phyloP scores from a whole-genome alignment of 2,329 filamentous ascomycete species.

The Ceratocystis cubensis region DNA sequence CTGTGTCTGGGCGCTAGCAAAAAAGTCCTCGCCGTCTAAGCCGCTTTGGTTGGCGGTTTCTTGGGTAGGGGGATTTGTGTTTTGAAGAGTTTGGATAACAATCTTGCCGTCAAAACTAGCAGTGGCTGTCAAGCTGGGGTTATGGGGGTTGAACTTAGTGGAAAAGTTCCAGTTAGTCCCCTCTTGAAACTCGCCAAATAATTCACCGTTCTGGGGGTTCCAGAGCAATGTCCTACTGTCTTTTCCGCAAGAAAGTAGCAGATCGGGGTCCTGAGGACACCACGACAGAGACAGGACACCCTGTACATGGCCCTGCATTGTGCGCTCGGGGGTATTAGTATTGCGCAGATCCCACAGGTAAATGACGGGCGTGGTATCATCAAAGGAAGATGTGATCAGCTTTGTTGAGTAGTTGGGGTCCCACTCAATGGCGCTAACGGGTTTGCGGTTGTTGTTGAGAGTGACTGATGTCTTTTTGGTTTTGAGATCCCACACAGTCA shows the following conservation, averaged over 20 bases:
- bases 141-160: slow-evolving; percentile 84
- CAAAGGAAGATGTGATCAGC: slow-evolving; percentile 80
- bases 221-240: slow-evolving; percentile 92
- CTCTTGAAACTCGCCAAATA: slow-evolving; percentile 84
- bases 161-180: slow-evolving; percentile 99
- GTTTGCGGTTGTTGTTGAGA: slow-evolving; percentile 86
- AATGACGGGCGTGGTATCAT: slow-evolving; percentile 79
- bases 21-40: slow-evolving; percentile 89
- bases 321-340: slow-evolving; percentile 84
- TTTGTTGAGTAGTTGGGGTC: slow-evolving; percentile 92
- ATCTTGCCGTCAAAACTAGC: slow-evolving; percentile 97
- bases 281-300: slow-evolving; percentile 89
- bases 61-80: slow-evolving; percentile 67
- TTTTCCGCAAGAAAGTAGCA: slow-evolving; percentile 87
- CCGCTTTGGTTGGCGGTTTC: slow-evolving; percentile 54
- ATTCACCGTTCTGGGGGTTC: slow-evolving; percentile 85
- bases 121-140: slow-evolving; percentile 83
- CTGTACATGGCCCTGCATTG: slow-evolving; percentile 81
- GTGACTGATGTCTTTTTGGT: slow-evolving; percentile 95
- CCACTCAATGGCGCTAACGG: slow-evolving; percentile 93
- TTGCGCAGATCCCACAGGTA: slow-evolving; percentile 91
- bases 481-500: slow-evolving; percentile 97
- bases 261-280: slow-evolving; percentile 80
- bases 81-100: slow-evolving; percentile 82
- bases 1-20: slow-evolving; percentile 81